Evolutionary conservation across 352 stramenopile species (phyloP), one percentile per base, ranked within the genome.

Genomic region (Phytophthora pinifolia): DNA sequence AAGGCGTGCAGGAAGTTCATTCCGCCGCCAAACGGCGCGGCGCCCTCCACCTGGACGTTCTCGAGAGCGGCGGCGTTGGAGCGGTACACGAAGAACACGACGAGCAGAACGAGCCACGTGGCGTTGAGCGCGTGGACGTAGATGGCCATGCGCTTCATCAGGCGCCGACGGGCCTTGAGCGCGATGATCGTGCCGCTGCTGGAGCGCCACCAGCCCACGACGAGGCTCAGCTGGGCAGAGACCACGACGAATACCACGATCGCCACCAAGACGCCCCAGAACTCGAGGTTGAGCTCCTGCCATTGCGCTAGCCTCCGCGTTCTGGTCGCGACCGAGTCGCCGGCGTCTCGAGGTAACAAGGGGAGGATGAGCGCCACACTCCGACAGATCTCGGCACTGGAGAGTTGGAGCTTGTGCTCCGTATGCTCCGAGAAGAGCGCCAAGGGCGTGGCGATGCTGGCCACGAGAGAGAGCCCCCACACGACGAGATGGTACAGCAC

Each of bases 141-240:
- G 17, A 83, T 69, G 3, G 74, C 69, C 77, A 88, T 88, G 48
- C 78, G 80, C 55, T 83, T 87, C 77, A 90, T 86, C 47, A 88
- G 79, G 9, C 76, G 77, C 9, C 78, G 72, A 4, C 80, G 65
- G 13, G 78, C 80, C 47, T 86, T 86, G 9, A 88, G 65, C 9
- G 78, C 80, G 41, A 88, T 85, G 25, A 88, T 76, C 7, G 78
- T 88, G 29, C 80, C 80, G 54, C 77, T 87, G 46, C 85, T 90
- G n/a, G 80, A 87, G 37, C 80, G 65, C 77, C 78, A 90, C 77
- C 77, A 90, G 15, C 77, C 76, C 15, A 90, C 51, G 1, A 83
- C 65, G n/a, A 90, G 72, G 27, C 79, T 79, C 13, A 74, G 38
- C 34, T 88, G 77, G 2, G 76, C 77, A 1, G 76, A 65, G 17